These are phyloP conservation scores for Mortierella antarctica DNA, from an alignment of 192 early-diverging fungal genomes.

Conservation along the genomic window DNA sequence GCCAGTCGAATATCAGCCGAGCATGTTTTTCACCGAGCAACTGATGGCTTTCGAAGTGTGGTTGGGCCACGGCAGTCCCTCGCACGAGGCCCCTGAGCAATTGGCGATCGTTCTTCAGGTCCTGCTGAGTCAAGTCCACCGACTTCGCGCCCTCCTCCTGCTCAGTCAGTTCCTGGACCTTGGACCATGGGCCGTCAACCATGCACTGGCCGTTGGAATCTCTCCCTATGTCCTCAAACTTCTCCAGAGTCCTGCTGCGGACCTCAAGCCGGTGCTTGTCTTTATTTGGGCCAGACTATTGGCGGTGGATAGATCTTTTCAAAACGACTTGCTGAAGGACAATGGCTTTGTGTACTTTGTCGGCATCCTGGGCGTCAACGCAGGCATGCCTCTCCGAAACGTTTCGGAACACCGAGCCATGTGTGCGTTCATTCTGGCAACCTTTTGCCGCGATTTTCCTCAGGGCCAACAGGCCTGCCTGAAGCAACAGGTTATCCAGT, in stretches of 20 bases:
- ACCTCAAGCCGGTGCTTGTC: conserved; percentile 93
- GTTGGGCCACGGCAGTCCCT: conserved; percentile 86
- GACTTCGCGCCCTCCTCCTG: conserved; percentile 90
- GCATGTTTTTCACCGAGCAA: conserved; percentile 96
- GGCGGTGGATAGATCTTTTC: conserved; percentile 90
- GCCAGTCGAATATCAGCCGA: conserved; percentile 75
- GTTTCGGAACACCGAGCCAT: conserved; percentile 92
- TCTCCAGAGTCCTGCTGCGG: conserved; percentile 89
- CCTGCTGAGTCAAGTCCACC: conserved; percentile 93
- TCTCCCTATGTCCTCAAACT: conserved; percentile 98
- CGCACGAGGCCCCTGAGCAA: conserved; percentile 87
- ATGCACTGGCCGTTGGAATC: conserved; percentile 94
- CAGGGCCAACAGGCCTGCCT: conserved; percentile 89
- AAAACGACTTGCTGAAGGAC: conserved; percentile 91
- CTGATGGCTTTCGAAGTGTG: conserved; percentile 98
- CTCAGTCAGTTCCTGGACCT: conserved; percentile 93
- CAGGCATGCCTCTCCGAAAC: conserved; percentile 74
- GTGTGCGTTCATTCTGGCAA: conserved; percentile 93
- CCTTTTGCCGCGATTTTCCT: conserved; percentile 89
- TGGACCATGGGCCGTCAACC: conserved; percentile 94
- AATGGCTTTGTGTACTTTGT: conserved; percentile 95
- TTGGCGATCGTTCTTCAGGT: conserved; percentile 97
- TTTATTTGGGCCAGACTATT: conserved; percentile 98
- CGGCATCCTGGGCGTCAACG: conserved; percentile 83
- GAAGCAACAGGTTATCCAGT: conserved; percentile 71